Percentiles rank a stretch among this genome's conserved stretches.
Evolutionary conservation across 176 grass and related monocot genomes (phyloP).

Genomic region (Zea mays): DNA sequence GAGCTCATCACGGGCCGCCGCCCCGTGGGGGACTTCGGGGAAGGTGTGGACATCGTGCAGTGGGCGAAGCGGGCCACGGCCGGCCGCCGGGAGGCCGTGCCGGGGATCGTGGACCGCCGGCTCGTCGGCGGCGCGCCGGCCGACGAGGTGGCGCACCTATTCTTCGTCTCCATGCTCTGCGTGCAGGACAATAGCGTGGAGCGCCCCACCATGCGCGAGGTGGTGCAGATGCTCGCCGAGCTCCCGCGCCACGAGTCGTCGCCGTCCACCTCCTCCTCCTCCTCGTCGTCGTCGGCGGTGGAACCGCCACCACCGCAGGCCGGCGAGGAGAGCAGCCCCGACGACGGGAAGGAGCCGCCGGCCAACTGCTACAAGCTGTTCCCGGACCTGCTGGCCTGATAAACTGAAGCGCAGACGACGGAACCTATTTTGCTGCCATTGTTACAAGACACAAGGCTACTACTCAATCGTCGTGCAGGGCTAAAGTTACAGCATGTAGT

Average conservation of each 20-base stretch:
- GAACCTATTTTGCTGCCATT: neutral
- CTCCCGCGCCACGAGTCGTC: neutral
- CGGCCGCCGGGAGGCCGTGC: constrained; percentile 14
- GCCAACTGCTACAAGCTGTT: constrained; percentile 76
- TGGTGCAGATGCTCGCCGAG: constrained; percentile 72
- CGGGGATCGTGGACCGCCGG: no score
- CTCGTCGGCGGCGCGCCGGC: neutral
- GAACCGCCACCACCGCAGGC: neutral
- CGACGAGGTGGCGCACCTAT: no score
- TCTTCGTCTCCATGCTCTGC: no score
- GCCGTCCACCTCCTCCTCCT: neutral
- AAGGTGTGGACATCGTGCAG: constrained; percentile 96
- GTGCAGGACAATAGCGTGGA: neutral
- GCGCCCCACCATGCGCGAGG: constrained; percentile 1
- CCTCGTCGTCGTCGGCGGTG: neutral
- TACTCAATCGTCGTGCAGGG: constrained; percentile 15
- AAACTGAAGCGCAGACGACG: no score
- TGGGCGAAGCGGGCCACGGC: constrained; percentile 66
- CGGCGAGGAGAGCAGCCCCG: constrained; percentile 22
- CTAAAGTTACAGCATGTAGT: constrained; percentile 32
- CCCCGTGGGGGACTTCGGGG: constrained; percentile 75
- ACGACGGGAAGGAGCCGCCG: neutral
- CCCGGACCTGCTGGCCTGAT: constrained; percentile 76
- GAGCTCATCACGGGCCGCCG: constrained; percentile 74
- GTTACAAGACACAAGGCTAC: neutral